These are phyloP conservation scores for Asterella californica DNA, from an alignment of 225 moss, liverwort and hornwort species.

Conservation along the genomic window DNA sequence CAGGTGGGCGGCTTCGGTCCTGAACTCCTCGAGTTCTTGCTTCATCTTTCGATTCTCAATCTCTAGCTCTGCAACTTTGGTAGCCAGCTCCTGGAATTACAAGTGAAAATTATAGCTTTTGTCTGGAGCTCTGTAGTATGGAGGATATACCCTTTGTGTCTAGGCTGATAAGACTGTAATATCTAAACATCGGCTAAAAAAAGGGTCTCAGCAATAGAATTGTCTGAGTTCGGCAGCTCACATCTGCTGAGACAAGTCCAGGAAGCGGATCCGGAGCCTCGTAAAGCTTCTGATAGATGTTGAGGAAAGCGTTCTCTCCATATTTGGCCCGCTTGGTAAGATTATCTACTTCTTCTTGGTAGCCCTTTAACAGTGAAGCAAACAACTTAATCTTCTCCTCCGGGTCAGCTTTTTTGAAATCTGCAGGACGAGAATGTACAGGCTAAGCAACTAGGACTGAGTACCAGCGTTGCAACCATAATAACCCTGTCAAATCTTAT, in stretches of 20 bases:
- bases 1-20: slow-evolving; percentile 78
- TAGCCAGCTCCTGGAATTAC: slow-evolving; percentile 59
- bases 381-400: slow-evolving; percentile 80
- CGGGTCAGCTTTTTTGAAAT: slow-evolving; percentile 77
- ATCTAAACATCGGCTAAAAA: background rate
- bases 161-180: background rate
- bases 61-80: slow-evolving; percentile 68
- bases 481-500: background rate
- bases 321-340: slow-evolving; percentile 95
- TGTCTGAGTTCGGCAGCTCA: slow-evolving; percentile 41
- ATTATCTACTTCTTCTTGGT: slow-evolving; percentile 96
- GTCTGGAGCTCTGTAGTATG: background rate
- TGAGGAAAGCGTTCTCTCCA: slow-evolving; percentile 96
- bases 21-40: slow-evolving; percentile 87
- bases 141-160: background rate
- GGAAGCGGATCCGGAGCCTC: slow-evolving; percentile 94
- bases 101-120: background rate
- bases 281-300: slow-evolving; percentile 92
- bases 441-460: background rate
- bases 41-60: slow-evolving; percentile 83
- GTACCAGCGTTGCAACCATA: background rate
- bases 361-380: slow-evolving; percentile 75
- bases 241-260: slow-evolving; percentile 81
- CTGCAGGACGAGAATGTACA: slow-evolving; percentile 31
- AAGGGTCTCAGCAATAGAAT: background rate